Conservation (phyloP, 306 rosid species). For the Hippophae rhamnoides region DNA sequence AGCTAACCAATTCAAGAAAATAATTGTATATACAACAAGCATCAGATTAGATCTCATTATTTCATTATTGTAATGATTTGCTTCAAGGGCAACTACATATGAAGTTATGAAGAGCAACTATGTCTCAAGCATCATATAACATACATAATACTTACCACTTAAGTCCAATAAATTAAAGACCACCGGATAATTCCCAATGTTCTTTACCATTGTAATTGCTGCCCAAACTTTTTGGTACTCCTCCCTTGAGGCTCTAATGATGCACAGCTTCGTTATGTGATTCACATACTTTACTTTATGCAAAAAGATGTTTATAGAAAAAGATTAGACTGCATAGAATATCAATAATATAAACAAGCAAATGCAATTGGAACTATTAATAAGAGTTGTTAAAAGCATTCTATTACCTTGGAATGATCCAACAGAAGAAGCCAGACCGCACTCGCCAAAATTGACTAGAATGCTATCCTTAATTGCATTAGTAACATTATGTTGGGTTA, state of each 20-base stretch:
- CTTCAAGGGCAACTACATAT: background rate
- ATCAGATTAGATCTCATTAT: background rate
- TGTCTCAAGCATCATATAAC: slow-evolving; percentile 33
- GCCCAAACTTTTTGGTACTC: slow-evolving; percentile 55
- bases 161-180: no score
- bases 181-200: slow-evolving; percentile 34
- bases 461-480: slow-evolving; percentile 66
- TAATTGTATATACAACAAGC: background rate
- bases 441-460: slow-evolving; percentile 71
- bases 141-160: slow-evolving; percentile 9
- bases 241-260: no score
- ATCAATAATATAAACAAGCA: background rate
- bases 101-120: background rate
- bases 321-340: background rate
- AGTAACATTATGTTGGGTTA: slow-evolving; percentile 53
- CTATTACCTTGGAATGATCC: slow-evolving; percentile 58
- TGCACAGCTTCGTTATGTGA: slow-evolving; percentile 60
- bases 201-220: slow-evolving; percentile 67
- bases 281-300: slow-evolving; percentile 67
- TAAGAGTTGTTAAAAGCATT: slow-evolving; percentile 1
- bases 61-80: background rate
- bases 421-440: slow-evolving; percentile 70
- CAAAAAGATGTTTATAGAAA: background rate
- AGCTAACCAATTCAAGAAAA: background rate
- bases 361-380: background rate